A percentile compares a stretch with the other conserved stretches of the same genome.
phyloP scores from a whole-genome alignment of 1,284 basidiomycete species.

The Malassezia pachydermatis region DNA sequence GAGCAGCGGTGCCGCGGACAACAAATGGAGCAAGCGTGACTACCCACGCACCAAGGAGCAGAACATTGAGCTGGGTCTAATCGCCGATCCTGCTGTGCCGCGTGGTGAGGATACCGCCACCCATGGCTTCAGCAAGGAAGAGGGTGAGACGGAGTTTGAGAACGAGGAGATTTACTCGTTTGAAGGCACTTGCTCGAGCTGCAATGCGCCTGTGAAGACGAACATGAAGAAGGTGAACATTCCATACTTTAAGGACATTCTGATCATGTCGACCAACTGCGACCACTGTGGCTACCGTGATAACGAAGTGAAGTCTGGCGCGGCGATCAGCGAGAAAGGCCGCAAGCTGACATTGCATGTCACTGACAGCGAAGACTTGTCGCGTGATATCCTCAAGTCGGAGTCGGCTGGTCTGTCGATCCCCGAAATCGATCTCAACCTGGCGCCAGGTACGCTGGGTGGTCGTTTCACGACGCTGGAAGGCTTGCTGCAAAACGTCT shows the following conservation, averaged over 20 bases:
- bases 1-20: constrained; percentile 58
- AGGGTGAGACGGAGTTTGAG: constrained; percentile 49
- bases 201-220: constrained; percentile 71
- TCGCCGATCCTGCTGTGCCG: constrained; percentile 41
- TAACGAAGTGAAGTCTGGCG: constrained; percentile 91
- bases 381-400: constrained; percentile 67
- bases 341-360: constrained; percentile 81
- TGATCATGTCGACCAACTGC: constrained; percentile 99
- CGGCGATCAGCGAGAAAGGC: constrained; percentile 73
- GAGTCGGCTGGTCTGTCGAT: constrained; percentile 73
- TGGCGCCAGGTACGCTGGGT: constrained; percentile 86
- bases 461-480: constrained; percentile 98
- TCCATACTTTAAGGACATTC: constrained; percentile 96
- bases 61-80: constrained; percentile 69
- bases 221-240: constrained; percentile 94
- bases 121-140: constrained; percentile 39
- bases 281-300: constrained; percentile 88
- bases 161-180: constrained; percentile 83
- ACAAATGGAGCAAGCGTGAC: constrained; percentile 83
- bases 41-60: constrained; percentile 75
- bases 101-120: constrained; percentile 47
- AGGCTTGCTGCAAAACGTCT: constrained; percentile 84
- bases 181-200: constrained; percentile 77
- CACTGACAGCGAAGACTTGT: constrained; percentile 85
- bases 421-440: constrained; percentile 86